phyloP scores from a whole-genome alignment of 2,329 filamentous ascomycete genomes.

The Penicillium sp. region DNA sequence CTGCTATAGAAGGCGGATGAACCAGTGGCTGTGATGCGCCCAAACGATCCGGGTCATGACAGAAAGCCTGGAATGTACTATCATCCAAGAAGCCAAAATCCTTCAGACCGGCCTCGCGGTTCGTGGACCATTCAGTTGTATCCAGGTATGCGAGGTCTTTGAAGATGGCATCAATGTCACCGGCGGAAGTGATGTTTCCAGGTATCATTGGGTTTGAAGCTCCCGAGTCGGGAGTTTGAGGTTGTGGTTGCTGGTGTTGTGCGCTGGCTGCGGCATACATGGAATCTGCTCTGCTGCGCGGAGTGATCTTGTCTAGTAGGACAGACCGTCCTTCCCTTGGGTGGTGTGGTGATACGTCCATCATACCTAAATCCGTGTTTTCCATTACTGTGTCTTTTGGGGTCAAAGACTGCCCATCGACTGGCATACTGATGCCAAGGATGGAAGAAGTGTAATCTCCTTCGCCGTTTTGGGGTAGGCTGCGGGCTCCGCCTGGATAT shows the following conservation, averaged over 20 bases:
- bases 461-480: conserved; percentile 13
- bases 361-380: conserved; percentile 21
- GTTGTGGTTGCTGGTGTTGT: conserved; percentile 23
- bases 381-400: conserved; percentile 28
- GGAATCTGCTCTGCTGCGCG: conserved; percentile 16
- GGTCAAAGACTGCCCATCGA: conserved; percentile 26
- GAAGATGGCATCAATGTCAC: conserved; percentile 39
- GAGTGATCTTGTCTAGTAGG: conserved; percentile 15
- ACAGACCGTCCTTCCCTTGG: conserved; percentile 7
- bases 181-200: conserved; percentile 8
- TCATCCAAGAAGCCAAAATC: conserved; percentile 41
- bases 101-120: conserved; percentile 35
- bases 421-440: conserved; percentile 28
- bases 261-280: conserved; percentile 11
- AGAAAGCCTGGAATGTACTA: conserved; percentile 39
- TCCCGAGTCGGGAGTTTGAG: conserved; percentile 29
- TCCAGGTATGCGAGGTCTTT: conserved; percentile 40
- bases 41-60: conserved; percentile 39
- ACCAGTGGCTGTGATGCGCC: conserved; percentile 30
- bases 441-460: conserved; percentile 23
- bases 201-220: conserved; percentile 20
- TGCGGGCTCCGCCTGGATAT: conserved; percentile 6
- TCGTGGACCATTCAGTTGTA: conserved; percentile 38
- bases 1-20: conserved; percentile 34
- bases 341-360: conserved; percentile 18